phyloP scores from a whole-genome alignment of 1,284 basidiomycete genomes.

The Megacollybia platyphylla region DNA sequence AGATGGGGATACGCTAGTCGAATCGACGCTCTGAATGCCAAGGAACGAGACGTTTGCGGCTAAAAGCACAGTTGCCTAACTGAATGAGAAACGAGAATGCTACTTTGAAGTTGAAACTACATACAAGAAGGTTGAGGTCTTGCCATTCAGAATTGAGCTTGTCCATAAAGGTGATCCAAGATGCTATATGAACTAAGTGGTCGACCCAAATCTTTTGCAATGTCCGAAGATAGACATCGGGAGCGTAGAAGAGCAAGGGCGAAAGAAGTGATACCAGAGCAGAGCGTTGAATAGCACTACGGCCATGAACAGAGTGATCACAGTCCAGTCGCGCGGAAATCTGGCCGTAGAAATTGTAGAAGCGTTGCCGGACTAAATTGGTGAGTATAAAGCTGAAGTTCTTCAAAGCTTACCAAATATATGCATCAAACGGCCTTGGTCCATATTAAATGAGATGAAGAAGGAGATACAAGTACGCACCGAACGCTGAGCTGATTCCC shows the following conservation, averaged over 20 bases:
- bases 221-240: slow-evolving; percentile 22
- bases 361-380: slow-evolving; percentile 22
- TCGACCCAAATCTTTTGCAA: slow-evolving; percentile 27
- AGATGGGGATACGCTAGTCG: slow-evolving; percentile 8
- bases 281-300: background rate
- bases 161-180: slow-evolving; percentile 26
- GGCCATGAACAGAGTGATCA: slow-evolving; percentile 25
- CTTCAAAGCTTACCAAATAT: slow-evolving; percentile 13
- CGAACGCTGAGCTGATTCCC: slow-evolving; percentile 20
- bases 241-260: slow-evolving; percentile 23
- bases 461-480: slow-evolving; percentile 14
- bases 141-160: slow-evolving; percentile 36
- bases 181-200: slow-evolving; percentile 19
- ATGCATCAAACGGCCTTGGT: slow-evolving; percentile 32
- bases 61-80: slow-evolving; percentile 25
- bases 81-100: background rate
- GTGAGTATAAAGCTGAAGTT: background rate
- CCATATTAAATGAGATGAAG: background rate
- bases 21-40: slow-evolving; percentile 21
- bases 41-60: slow-evolving; percentile 28
- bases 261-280: slow-evolving; percentile 19
- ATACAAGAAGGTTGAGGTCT: slow-evolving; percentile 34
- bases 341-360: slow-evolving; percentile 40
- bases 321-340: slow-evolving; percentile 33
- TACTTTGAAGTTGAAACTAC: slow-evolving; percentile 9